Conservation (phyloP, 495 filamentous ascomycete species). For the Bombardia bombarda region DNA sequence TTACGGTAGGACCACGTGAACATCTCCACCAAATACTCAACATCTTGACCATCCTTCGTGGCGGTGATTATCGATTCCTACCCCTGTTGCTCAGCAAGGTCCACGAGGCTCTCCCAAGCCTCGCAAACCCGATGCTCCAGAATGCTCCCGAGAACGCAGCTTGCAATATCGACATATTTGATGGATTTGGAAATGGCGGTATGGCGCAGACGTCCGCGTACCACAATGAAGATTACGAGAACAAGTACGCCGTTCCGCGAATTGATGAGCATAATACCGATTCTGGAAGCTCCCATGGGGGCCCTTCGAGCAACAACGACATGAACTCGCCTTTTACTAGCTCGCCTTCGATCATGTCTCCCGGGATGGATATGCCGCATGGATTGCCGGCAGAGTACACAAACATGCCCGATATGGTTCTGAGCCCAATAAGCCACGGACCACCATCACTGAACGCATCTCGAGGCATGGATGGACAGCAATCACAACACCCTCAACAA, state of each 20-base stretch:
- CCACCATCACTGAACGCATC: constrained; percentile 22
- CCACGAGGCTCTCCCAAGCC: constrained; percentile 53
- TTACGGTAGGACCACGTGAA: constrained; percentile 60
- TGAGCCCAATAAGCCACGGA: constrained; percentile 36
- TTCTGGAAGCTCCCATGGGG: constrained; percentile 25
- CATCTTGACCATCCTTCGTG: constrained; percentile 60
- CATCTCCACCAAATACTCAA: constrained; percentile 62
- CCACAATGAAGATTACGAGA: constrained; percentile 24
- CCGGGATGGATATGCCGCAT: constrained; percentile 29
- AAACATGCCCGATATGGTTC: constrained; percentile 37
- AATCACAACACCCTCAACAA: constrained; percentile 20
- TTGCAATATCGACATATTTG: constrained; percentile 45
- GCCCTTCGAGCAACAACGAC: constrained; percentile 26
- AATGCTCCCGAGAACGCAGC: constrained; percentile 38
- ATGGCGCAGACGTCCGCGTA: constrained; percentile 36
- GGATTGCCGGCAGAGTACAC: constrained; percentile 26
- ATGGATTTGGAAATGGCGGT: constrained; percentile 46
- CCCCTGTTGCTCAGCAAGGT: constrained; percentile 64
- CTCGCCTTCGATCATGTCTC: constrained; percentile 39
- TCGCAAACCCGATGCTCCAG: constrained; percentile 48
- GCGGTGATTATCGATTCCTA: constrained; percentile 61
- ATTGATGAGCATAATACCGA: constrained; percentile 35
- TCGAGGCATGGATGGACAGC: constrained; percentile 25
- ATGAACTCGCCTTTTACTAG: constrained; percentile 38
- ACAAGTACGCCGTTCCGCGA: constrained; percentile 27